Evolutionary conservation across 2,329 filamentous ascomycete species (phyloP).

Genomic region (Plenodomus biglobosus): DNA sequence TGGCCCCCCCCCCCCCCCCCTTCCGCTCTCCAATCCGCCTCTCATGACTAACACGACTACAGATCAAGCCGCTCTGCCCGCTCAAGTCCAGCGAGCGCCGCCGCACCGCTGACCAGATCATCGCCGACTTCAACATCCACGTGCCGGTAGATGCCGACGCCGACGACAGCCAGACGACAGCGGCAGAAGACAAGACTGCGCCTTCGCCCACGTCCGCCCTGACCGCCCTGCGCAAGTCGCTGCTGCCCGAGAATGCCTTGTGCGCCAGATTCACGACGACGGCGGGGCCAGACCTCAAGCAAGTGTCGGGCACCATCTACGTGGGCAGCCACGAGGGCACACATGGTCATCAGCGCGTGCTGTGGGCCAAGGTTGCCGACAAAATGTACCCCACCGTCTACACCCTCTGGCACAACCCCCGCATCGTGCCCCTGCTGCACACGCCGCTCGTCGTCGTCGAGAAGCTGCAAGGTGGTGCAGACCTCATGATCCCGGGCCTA

Average conservation of each 20-base stretch:
- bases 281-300: conserved; percentile 61
- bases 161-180: conserved; percentile 18
- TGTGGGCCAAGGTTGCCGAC: conserved; percentile 66
- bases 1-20: neutral
- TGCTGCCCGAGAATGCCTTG: conserved; percentile 64
- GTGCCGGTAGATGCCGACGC: conserved; percentile 46
- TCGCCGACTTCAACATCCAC: conserved; percentile 60
- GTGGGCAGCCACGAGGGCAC: conserved; percentile 58
- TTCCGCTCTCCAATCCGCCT: neutral
- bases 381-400: conserved; percentile 62
- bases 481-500: conserved; percentile 69
- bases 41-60: conserved; percentile 10
- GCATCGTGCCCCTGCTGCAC: conserved; percentile 63
- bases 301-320: conserved; percentile 65
- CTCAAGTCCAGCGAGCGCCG: conserved; percentile 68
- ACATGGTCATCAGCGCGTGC: conserved; percentile 59
- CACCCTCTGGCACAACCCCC: conserved; percentile 65
- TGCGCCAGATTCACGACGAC: conserved; percentile 68
- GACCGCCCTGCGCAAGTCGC: conserved; percentile 58
- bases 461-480: conserved; percentile 65
- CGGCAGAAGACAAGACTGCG: conserved; percentile 46
- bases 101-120: conserved; percentile 67
- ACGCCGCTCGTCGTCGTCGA: conserved; percentile 63
- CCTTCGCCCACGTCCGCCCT: conserved; percentile 48
- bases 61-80: conserved; percentile 68